Evolutionary conservation across 768 basidiomycete species (phyloP), one percentile per base, ranked within the genome.

Genomic region (Trametes elegans): DNA sequence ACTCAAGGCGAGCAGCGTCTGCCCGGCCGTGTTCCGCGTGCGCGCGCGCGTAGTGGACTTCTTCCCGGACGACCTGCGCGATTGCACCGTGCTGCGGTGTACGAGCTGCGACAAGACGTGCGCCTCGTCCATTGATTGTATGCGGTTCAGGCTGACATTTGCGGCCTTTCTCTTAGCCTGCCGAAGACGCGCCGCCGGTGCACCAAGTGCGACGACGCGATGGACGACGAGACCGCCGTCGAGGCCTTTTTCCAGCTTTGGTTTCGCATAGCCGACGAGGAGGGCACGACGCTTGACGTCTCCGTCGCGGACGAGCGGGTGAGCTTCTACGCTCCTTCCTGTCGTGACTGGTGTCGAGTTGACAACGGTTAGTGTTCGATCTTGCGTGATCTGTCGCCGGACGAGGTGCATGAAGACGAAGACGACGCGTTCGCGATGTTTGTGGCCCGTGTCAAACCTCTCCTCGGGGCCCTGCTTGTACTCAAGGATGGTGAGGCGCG

Each of bases 11-110:
- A 49, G 35, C 48, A 32, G 36, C 2, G n/a, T 45, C 3, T 58
- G 58, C 41, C 57, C 79, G 3, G 67, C 66, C 14, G 71, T 66
- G 36, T 79, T 77, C 53, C 73, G 67, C 34, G 64, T 86, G 21
- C 61, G 70, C 9, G 85, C 79, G 6, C 78, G 78, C 18, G 74
- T 78, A 2, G 62, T 80, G 8, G 82, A 84, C 61, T 86, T 80
- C 62, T 77, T 74, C 60, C 87, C 87, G 0, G 70, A 74, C 28
- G 62, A 74, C 26, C 61, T 87, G 26, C 59, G 68, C 24, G 75
- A 84, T 14, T 80, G 76, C 14, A 74, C 79, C 31, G 69, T 73
- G 23, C 68, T 79, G 31, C 70, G 70, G 34, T 90, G 87, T 66
- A 73, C 70, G 7, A 75, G 73, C 3, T 89, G 87, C 67, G 62